These are phyloP conservation scores for Silene latifolia DNA, from an alignment of 148 eudicot genomes.

Conservation along the genomic window DNA sequence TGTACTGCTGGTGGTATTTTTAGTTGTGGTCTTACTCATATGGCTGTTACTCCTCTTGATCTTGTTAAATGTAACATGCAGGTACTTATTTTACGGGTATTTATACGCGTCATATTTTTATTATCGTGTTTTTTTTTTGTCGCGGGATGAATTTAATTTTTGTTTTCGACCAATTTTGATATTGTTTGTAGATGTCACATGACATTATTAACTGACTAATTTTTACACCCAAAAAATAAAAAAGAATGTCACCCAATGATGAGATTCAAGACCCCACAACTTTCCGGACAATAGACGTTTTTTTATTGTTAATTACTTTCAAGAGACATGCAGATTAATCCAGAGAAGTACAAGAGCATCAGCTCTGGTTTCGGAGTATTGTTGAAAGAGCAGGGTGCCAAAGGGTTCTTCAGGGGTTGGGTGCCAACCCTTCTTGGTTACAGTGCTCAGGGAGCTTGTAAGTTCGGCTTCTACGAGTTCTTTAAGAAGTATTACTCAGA, in stretches of 20 bases:
- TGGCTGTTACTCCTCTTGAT: constrained; percentile 71
- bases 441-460: constrained; percentile 71
- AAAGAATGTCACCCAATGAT: too few species aligned
- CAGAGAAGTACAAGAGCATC: constrained; percentile 56
- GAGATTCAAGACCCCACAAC: too few species aligned
- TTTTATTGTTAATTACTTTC: too few species aligned
- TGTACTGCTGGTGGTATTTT: constrained; percentile 53
- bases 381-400: constrained; percentile 58
- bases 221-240: too few species aligned
- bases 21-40: constrained; percentile 69
- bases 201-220: too few species aligned
- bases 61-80: constrained; percentile 78
- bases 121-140: too few species aligned
- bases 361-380: constrained; percentile 50
- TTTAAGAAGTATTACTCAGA: constrained; percentile 68
- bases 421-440: constrained; percentile 65
- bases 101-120: too few species aligned
- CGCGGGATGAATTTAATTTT: too few species aligned
- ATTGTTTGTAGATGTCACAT: too few species aligned
- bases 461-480: constrained; percentile 59
- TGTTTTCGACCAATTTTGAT: too few species aligned
- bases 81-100: constrained; percentile 24
- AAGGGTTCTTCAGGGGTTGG: constrained; percentile 68
- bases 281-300: too few species aligned
- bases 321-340: constrained; percentile 41